A percentile compares a stretch with the other conserved stretches of the same genome.
These are phyloP conservation scores for Penicillium nucicola DNA, from an alignment of 495 filamentous ascomycete species.

Conservation along the genomic window DNA sequence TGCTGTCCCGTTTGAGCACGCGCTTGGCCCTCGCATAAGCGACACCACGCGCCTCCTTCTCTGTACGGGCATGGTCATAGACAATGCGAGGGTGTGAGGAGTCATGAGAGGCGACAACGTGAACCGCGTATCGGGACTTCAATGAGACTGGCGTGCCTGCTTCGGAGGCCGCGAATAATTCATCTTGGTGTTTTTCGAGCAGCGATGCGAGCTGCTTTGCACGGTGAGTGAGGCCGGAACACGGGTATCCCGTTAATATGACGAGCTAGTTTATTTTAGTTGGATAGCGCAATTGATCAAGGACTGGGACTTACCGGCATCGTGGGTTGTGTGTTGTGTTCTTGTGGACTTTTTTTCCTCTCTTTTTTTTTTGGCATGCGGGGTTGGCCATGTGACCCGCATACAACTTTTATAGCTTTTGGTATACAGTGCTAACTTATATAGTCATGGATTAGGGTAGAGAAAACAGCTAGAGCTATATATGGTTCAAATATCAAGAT, in stretches of 20 bases:
- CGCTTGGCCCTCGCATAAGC: constrained; percentile 85
- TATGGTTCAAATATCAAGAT: neutral
- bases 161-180: constrained; percentile 52
- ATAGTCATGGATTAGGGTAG: neutral
- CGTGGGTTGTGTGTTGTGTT: constrained; percentile 12
- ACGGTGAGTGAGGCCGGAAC: constrained; percentile 88
- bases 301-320: constrained; percentile 30
- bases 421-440: no score
- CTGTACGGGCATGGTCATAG: constrained; percentile 60
- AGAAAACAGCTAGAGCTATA: no score
- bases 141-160: constrained; percentile 37
- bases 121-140: constrained; percentile 49
- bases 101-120: constrained; percentile 57
- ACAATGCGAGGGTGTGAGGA: constrained; percentile 43
- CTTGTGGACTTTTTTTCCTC: constrained; percentile 22
- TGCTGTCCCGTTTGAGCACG: constrained; percentile 68
- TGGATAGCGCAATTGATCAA: neutral
- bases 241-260: constrained; percentile 87
- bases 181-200: constrained; percentile 39
- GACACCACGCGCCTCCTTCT: constrained; percentile 90
- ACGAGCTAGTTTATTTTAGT: constrained; percentile 62
- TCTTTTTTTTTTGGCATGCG: constrained; percentile 16
- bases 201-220: constrained; percentile 67
- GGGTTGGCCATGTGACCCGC: constrained; percentile 34
- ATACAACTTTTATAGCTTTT: no score